Evolutionary conservation across 2,329 filamentous ascomycete genomes (phyloP).

Genomic region (Cercospora nicotianae): DNA sequence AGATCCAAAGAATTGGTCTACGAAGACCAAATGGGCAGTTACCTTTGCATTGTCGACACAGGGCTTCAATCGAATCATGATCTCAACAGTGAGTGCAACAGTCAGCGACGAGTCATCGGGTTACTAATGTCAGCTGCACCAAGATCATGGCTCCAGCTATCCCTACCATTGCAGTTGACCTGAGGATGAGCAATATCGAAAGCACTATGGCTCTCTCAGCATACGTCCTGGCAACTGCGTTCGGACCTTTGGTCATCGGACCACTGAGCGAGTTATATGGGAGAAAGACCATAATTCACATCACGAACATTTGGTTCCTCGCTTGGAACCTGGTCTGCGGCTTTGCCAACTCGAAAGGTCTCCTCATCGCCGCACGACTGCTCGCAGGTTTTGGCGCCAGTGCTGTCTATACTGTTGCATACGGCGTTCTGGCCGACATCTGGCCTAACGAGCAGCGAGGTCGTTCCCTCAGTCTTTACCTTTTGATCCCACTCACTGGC

Average conservation of each 20-base stretch:
- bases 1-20: not conserved
- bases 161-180: conserved; percentile 43
- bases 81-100: not conserved
- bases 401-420: conserved; percentile 35
- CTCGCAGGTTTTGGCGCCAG: conserved; percentile 53
- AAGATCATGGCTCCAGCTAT: conserved; percentile 56
- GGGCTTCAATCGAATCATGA: conserved; percentile 54
- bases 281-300: conserved; percentile 45
- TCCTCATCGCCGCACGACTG: conserved; percentile 50
- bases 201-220: conserved; percentile 25
- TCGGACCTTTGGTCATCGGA: conserved; percentile 24
- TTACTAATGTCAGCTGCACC: conserved; percentile 31
- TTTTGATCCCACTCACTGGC: conserved; percentile 25
- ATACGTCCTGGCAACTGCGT: conserved; percentile 27
- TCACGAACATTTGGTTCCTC: conserved; percentile 53
- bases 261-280: conserved; percentile 49
- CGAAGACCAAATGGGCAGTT: conserved; percentile 49
- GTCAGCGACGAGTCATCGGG: not conserved
- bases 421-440: conserved; percentile 26
- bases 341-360: conserved; percentile 43
- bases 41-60: conserved; percentile 53
- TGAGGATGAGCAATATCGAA: conserved; percentile 17
- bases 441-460: conserved; percentile 27
- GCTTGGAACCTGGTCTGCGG: conserved; percentile 53
- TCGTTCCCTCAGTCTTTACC: conserved; percentile 20